Conservation (phyloP, 495 filamentous ascomycete genomes). For the Penicillium canescens region DNA sequence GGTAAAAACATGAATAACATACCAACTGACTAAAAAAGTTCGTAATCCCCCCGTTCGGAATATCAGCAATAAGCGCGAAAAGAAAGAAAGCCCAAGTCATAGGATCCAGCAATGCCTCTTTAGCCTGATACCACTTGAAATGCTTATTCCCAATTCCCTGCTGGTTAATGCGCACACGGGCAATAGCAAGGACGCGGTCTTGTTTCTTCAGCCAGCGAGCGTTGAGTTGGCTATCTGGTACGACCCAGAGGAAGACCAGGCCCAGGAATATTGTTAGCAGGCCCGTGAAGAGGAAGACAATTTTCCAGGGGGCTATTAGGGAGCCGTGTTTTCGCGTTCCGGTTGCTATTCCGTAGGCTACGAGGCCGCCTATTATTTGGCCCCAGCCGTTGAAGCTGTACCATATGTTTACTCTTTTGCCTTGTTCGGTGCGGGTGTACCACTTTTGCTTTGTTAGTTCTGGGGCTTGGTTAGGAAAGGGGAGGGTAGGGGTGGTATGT, state of each 20-base stretch:
- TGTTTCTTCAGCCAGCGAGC: conserved; percentile 64
- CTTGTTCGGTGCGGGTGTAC: conserved; percentile 63
- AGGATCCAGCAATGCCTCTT: conserved; percentile 59
- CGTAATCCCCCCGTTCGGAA: conserved; percentile 67
- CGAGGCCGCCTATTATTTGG: conserved; percentile 63
- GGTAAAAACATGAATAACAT: conserved; percentile 3
- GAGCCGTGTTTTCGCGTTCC: conserved; percentile 54
- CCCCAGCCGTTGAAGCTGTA: conserved; percentile 64
- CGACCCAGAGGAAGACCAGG: conserved; percentile 57
- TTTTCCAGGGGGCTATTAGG: conserved; percentile 62
- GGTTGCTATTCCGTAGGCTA: conserved; percentile 65
- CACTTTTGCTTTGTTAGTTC: conserved; percentile 36
- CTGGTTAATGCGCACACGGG: conserved; percentile 62
- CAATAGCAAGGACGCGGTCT: conserved; percentile 60
- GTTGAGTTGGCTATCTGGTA: conserved; percentile 72
- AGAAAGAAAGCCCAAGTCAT: conserved; percentile 67
- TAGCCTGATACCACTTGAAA: conserved; percentile 63
- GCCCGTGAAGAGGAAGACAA: conserved; percentile 67
- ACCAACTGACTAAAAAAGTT: conserved; percentile 71
- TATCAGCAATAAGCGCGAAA: conserved; percentile 60
- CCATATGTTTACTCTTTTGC: conserved; percentile 58
- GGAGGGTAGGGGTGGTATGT: not conserved
- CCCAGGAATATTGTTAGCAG: conserved; percentile 60
- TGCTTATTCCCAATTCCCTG: conserved; percentile 71
- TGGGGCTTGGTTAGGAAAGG: not conserved